Percentiles rank a stretch among this genome's conserved stretches.
Evolutionary conservation across 495 filamentous ascomycete species (phyloP).

Genomic region (Podospora australis): DNA sequence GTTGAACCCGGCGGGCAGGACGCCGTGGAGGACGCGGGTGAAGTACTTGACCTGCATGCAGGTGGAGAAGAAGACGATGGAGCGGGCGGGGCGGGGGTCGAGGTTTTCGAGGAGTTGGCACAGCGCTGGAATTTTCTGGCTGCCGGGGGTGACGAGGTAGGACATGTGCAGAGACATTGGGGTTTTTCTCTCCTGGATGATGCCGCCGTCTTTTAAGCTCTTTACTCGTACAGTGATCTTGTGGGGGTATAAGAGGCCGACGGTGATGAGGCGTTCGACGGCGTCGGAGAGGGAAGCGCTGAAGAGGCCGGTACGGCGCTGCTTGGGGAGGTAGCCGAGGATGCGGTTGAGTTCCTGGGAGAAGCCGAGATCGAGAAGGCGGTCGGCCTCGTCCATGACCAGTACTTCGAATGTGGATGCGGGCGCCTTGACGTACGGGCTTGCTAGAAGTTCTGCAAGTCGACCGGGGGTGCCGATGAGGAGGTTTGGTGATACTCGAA

Average conservation of each 20-base stretch:
- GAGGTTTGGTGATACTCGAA: conserved; percentile 74
- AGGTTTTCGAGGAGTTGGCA: conserved; percentile 62
- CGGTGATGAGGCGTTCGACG: conserved; percentile 81
- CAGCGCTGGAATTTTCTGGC: conserved; percentile 69
- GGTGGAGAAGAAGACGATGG: conserved; percentile 91
- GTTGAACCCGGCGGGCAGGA: conserved; percentile 57
- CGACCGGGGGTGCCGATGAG: conserved; percentile 85
- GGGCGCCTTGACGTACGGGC: conserved; percentile 83
- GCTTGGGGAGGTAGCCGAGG: conserved; percentile 77
- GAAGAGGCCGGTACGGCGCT: conserved; percentile 88
- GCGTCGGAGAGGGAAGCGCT: conserved; percentile 90
- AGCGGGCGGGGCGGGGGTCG: conserved; percentile 67
- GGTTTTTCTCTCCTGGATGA: conserved; percentile 76
- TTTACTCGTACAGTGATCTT: conserved; percentile 90
- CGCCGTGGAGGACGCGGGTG: conserved; percentile 60
- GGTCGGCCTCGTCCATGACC: conserved; percentile 90
- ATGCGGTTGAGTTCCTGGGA: conserved; percentile 85
- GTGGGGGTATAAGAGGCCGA: conserved; percentile 88
- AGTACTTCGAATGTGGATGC: conserved; percentile 84
- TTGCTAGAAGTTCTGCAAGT: conserved; percentile 78
- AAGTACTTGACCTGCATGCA: conserved; percentile 96
- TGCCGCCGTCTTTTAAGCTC: conserved; percentile 48
- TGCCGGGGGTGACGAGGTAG: conserved; percentile 67
- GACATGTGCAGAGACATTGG: conserved; percentile 87
- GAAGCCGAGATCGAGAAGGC: conserved; percentile 91